Base-by-base conservation (phyloP, 129 eudicot genomes). In the Silybum marianum region DNA sequence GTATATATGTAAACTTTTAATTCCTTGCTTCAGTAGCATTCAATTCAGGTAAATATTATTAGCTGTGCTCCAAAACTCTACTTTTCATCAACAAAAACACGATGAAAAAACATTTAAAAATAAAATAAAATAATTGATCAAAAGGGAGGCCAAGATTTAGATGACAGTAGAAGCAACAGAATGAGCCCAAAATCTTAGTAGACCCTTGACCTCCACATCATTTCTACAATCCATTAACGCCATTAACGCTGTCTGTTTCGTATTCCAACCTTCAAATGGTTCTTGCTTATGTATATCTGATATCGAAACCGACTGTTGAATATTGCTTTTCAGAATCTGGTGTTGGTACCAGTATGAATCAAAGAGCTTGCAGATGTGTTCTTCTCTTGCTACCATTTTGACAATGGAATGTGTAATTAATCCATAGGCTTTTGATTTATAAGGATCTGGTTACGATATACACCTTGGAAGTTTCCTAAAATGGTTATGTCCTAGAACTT, bases 261-360 rank as follows among this genome's bases (percentile, higher is more conserved):
- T 58, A 58, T 38, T 7, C 42, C 42, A 38, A 38, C 8, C 10
- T 6, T 38, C 42, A 1, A 38, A 38, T 3, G 36, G 9, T 38
- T 38, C 10, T 0, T 38, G 42, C 42, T 38, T 7, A 38, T 38
- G 2, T 38, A 7, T 38, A 38, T 7, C 9, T 6, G 42, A 38
- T 38, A 38, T 38, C 1, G 76, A 69, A 46, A 69, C 21, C 69
- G 9, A 8, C 10, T 7, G 9, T 38, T 38, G 9, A 48, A n/a
- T n/a, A n/a, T 79, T 79, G 32, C 73, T 18, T 69, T 67, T 22
- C 14, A 79, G 48, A 75, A 79, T 69, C 3, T 79, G 82, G 69
- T 69, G 30, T 44, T 69, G 76, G 22, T 69, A 79, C 82, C 82
- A 69, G 39, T 70, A 79, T 69, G 82, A 79, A 79, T 79, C 82